phyloP scores from a whole-genome alignment of 495 filamentous ascomycete genomes.

The Collariella sp. region DNA sequence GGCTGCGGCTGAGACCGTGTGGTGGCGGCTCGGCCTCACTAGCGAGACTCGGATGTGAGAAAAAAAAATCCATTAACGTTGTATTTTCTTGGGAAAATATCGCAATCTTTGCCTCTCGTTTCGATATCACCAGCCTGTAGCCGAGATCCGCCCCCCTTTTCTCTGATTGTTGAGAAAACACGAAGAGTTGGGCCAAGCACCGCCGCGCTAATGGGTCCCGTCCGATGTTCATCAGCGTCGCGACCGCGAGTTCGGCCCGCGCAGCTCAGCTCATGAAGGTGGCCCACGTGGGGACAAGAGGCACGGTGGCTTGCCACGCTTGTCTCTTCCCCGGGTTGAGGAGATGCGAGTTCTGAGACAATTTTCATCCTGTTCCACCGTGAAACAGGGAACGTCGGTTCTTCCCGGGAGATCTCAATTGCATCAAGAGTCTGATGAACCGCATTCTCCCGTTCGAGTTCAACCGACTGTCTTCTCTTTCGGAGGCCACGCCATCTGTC shows the following conservation, averaged over 20 bases:
- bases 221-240: conserved; percentile 1
- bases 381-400: not conserved
- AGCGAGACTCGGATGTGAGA: too few species aligned
- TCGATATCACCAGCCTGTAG: conserved; percentile 3
- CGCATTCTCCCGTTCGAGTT: not conserved
- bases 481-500: too few species aligned
- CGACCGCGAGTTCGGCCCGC: conserved; percentile 2
- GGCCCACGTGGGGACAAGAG: conserved; percentile 10
- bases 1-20: too few species aligned
- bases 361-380: not conserved
- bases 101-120: conserved; percentile 1
- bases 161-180: conserved; percentile 7
- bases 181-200: not conserved
- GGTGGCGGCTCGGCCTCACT: too few species aligned
- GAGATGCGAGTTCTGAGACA: conserved; percentile 4
- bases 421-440: not conserved
- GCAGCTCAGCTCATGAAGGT: not conserved
- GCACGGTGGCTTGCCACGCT: conserved; percentile 1
- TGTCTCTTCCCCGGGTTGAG: not conserved
- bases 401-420: not conserved
- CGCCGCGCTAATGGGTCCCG: not conserved
- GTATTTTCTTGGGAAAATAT: conserved; percentile 7
- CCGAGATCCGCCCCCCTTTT: conserved; percentile 9
- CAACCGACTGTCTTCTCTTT: too few species aligned
- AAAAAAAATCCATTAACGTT: not conserved